phyloP scores from a whole-genome alignment of 2,329 filamentous ascomycete genomes.

The Diaporthe vexans region DNA sequence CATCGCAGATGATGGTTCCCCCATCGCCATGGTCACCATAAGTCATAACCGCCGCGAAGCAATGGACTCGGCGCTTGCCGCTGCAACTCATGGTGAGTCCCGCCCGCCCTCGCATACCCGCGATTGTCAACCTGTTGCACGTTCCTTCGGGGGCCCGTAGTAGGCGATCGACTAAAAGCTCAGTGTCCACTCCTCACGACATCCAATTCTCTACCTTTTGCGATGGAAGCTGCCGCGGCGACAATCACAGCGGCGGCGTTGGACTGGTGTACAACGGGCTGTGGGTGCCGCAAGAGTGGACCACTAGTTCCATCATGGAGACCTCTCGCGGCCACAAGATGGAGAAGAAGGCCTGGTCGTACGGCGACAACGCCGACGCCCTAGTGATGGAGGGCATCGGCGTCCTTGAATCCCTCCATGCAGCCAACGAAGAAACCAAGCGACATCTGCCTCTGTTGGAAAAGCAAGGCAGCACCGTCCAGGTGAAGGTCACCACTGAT shows the following conservation, averaged over 20 bases:
- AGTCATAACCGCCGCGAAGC: not conserved
- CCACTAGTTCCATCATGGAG: no score
- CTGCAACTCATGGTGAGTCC: not conserved
- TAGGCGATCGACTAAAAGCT: not conserved
- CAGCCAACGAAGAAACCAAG: not conserved
- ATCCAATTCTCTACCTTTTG: not conserved
- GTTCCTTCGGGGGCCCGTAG: not conserved
- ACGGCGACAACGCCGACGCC: no score
- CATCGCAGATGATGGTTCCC: not conserved
- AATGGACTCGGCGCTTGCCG: not conserved
- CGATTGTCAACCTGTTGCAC: not conserved
- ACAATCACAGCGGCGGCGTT: not conserved
- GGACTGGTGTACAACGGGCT: not conserved
- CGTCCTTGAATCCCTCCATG: not conserved
- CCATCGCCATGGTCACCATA: not conserved
- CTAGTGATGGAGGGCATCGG: not conserved
- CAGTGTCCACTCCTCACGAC: not conserved
- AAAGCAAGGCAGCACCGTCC: not conserved
- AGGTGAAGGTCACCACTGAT: not conserved
- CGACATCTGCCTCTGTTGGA: not conserved
- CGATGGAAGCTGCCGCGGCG: not conserved
- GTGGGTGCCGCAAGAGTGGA: not conserved
- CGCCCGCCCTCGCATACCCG: no score
- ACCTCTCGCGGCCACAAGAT: rapidly evolving
- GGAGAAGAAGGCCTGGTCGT: not conserved